These are phyloP conservation scores for Zopfochytrium polystomum DNA, from an alignment of 371 early-diverging fungal species.

Conservation along the genomic window DNA sequence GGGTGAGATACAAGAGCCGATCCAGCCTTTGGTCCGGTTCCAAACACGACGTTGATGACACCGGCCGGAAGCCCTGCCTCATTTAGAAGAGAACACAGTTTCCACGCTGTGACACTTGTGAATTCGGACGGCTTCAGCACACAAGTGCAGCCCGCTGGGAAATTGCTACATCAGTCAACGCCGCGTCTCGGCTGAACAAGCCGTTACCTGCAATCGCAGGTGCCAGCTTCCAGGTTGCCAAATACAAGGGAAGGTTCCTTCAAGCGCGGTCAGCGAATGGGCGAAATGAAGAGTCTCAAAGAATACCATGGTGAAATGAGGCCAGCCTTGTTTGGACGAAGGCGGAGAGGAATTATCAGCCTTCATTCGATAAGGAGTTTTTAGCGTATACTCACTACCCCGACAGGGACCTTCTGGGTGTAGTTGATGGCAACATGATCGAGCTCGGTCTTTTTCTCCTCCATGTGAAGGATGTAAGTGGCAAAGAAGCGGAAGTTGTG, in stretches of 20 bases:
- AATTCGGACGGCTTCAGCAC: slow-evolving; percentile 76
- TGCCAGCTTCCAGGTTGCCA: slow-evolving; percentile 77
- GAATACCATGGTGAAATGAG: slow-evolving; percentile 63
- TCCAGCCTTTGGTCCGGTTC: slow-evolving; percentile 57
- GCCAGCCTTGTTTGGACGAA: slow-evolving; percentile 39
- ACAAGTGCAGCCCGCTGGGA: slow-evolving; percentile 59
- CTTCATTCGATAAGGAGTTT: not conserved
- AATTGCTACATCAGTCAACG: not conserved
- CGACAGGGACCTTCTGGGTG: slow-evolving; percentile 57
- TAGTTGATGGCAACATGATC: slow-evolving; percentile 45
- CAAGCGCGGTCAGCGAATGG: slow-evolving; percentile 35
- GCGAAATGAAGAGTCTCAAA: not conserved
- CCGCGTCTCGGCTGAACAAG: not conserved
- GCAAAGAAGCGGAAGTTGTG: slow-evolving; percentile 74
- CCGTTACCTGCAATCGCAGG: slow-evolving; percentile 61
- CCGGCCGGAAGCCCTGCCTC: slow-evolving; percentile 70
- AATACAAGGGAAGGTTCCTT: slow-evolving; percentile 55
- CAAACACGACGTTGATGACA: slow-evolving; percentile 79
- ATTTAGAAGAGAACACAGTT: slow-evolving; percentile 59
- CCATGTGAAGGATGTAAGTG: slow-evolving; percentile 38
- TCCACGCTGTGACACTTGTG: slow-evolving; percentile 63
- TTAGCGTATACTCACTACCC: slow-evolving; percentile 41
- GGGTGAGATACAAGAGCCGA: slow-evolving; percentile 62
- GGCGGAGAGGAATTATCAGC: slow-evolving; percentile 3
- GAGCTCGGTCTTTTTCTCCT: slow-evolving; percentile 32